Conservation (phyloP, 1,139 yeast species). For the Yamadazyma siamensis region DNA sequence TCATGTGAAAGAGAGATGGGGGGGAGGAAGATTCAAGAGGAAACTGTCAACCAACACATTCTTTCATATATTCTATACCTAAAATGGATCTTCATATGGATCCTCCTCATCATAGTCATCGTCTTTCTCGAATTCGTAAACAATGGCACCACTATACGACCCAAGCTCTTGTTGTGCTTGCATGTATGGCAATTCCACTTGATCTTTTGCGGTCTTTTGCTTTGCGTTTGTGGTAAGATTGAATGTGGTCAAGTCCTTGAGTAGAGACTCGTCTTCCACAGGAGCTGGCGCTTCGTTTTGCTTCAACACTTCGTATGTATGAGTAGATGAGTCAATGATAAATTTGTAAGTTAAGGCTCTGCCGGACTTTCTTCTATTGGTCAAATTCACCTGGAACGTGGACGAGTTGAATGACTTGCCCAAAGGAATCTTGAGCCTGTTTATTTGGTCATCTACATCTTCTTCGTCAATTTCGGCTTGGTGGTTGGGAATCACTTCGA, state of each 20-base stretch:
- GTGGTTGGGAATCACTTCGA: constrained; percentile 52
- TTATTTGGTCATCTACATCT: constrained; percentile 38
- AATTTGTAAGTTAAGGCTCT: constrained; percentile 61
- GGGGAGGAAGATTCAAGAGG: too few relatives aligned
- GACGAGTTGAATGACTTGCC: constrained; percentile 41
- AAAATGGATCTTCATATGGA: constrained; percentile 95
- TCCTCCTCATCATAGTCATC: constrained; percentile 97
- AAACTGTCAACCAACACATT: too few relatives aligned
- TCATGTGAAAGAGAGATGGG: too few relatives aligned
- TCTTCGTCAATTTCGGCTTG: constrained; percentile 36
- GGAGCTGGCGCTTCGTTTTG: constrained; percentile 22
- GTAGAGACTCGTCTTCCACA: constrained; percentile 40
- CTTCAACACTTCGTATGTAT: constrained; percentile 43
- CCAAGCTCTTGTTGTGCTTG: constrained; percentile 80
- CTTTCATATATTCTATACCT: constrained; percentile 1
- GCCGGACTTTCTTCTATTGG: constrained; percentile 81
- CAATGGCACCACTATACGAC: constrained; percentile 81
- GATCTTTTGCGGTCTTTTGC: constrained; percentile 75
- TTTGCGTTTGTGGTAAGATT: constrained; percentile 71
- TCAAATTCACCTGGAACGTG: constrained; percentile 47
- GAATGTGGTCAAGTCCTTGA: constrained; percentile 81
- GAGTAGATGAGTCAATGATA: constrained; percentile 48
- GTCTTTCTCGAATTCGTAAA: constrained; percentile 80
- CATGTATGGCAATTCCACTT: constrained; percentile 84
- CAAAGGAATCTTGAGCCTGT: constrained; percentile 48